These are phyloP conservation scores for Dactylellina drechsleri DNA, from an alignment of 2,329 filamentous ascomycete genomes.

Conservation along the genomic window DNA sequence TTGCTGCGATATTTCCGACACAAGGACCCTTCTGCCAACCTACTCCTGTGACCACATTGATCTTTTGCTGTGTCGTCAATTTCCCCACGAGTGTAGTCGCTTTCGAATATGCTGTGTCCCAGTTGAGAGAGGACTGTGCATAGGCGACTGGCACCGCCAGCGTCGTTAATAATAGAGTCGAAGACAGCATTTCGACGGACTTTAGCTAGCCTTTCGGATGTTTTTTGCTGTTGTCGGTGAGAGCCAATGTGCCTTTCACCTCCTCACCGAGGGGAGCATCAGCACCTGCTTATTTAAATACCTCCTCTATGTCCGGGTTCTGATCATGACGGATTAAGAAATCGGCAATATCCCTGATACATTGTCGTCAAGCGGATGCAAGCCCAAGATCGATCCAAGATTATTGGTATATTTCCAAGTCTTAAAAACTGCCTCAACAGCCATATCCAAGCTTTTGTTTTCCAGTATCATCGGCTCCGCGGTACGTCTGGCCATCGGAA, in stretches of 20 bases:
- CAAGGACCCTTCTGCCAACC: slow-evolving; percentile 69
- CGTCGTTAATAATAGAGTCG: slow-evolving; percentile 27
- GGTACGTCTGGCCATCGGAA: slow-evolving; percentile 23
- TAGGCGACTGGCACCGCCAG: slow-evolving; percentile 35
- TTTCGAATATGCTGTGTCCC: slow-evolving; percentile 79
- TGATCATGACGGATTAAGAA: no score
- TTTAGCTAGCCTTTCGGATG: no score
- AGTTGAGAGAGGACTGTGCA: slow-evolving; percentile 63
- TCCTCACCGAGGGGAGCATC: background rate
- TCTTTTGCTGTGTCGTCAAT: slow-evolving; percentile 85
- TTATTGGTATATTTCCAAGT: slow-evolving; percentile 37
- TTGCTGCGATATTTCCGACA: slow-evolving; percentile 51
- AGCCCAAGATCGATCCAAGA: slow-evolving; percentile 39
- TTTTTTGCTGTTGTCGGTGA: background rate
- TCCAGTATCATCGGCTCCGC: slow-evolving; percentile 34
- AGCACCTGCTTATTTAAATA: slow-evolving; percentile 33
- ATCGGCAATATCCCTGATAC: background rate
- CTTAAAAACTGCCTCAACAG: slow-evolving; percentile 53
- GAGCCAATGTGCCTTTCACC: background rate
- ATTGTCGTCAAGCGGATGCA: slow-evolving; percentile 13
- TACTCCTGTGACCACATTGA: slow-evolving; percentile 91
- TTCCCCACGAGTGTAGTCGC: slow-evolving; percentile 83
- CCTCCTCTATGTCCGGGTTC: background rate
- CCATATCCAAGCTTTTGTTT: slow-evolving; percentile 33
- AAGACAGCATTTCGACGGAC: slow-evolving; percentile 35